A percentile compares a stretch with the other conserved stretches of the same genome.
Conservation (phyloP, 192 early-diverging fungal genomes). For the Backusella psychrophila region DNA sequence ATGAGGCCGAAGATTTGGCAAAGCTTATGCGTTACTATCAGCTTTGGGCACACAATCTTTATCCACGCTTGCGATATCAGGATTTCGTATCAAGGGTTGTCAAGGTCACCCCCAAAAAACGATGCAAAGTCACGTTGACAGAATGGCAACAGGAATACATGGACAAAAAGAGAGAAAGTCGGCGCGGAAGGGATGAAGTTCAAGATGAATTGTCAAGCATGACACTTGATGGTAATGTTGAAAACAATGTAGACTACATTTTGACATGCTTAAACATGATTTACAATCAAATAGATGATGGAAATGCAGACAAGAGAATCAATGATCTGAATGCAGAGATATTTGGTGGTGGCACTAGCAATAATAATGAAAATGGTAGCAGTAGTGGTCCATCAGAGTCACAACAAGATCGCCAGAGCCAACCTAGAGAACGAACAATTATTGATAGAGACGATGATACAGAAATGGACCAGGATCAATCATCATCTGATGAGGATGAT, state of each 20-base stretch:
- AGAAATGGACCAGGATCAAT: neutral
- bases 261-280: too few relatives aligned
- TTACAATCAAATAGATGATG: neutral
- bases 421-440: neutral
- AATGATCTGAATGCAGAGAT: neutral
- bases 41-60: constrained; percentile 31
- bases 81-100: constrained; percentile 21
- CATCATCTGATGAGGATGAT: neutral
- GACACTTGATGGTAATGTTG: constrained; percentile 12
- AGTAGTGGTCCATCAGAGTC: neutral
- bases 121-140: neutral
- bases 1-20: constrained; percentile 16
- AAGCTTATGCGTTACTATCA: constrained; percentile 31
- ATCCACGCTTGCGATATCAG: constrained; percentile 24
- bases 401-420: neutral
- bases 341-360: neutral
- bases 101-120: constrained; percentile 15
- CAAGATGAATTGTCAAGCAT: constrained; percentile 14
- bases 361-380: neutral
- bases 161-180: neutral
- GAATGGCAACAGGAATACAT: constrained; percentile 10
- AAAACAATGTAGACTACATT: neutral
- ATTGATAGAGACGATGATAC: neutral
- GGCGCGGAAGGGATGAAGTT: neutral
- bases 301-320: neutral